phyloP scores from a whole-genome alignment of 331 rosid species.

The Malus hybrid region DNA sequence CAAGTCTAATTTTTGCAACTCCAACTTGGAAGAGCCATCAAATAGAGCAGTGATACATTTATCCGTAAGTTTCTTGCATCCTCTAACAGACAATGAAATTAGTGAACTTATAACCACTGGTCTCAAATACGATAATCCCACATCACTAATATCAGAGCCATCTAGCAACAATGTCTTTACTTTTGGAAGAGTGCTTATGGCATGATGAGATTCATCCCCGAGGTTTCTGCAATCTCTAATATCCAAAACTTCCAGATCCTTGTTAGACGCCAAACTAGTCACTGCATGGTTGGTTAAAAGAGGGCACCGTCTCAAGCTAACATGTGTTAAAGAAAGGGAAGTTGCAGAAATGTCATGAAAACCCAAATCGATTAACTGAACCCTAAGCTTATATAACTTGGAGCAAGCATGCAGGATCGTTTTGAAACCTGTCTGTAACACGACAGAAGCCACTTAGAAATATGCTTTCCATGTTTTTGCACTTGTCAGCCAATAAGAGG shows the following conservation, averaged over 20 bases:
- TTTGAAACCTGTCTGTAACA: conserved; percentile 96
- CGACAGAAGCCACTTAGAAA: conserved; percentile 94
- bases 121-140: conserved; percentile 60
- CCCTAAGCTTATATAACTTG: conserved; percentile 67
- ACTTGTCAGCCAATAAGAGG: conserved; percentile 86
- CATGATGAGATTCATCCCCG: conserved; percentile 48
- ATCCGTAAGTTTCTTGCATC: conserved; percentile 75
- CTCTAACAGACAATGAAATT: conserved; percentile 67
- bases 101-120: conserved; percentile 53
- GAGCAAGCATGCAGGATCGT: conserved; percentile 85
- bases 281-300: conserved; percentile 68
- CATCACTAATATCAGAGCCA: conserved; percentile 68
- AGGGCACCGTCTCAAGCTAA: conserved; percentile 84
- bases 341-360: conserved; percentile 92
- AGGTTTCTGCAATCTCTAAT: conserved; percentile 82
- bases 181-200: too few relatives aligned
- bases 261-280: conserved; percentile 59
- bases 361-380: conserved; percentile 78
- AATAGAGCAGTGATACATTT: too few relatives aligned
- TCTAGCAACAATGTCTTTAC: conserved; percentile 52
- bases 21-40: too few relatives aligned
- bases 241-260: conserved; percentile 75
- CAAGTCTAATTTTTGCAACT: too few relatives aligned
- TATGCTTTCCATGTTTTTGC: conserved; percentile 77
- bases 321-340: conserved; percentile 68